Evolutionary conservation across 331 rosid species (phyloP), one percentile per base, ranked within the genome.

Genomic region (Pyrus hybrid): DNA sequence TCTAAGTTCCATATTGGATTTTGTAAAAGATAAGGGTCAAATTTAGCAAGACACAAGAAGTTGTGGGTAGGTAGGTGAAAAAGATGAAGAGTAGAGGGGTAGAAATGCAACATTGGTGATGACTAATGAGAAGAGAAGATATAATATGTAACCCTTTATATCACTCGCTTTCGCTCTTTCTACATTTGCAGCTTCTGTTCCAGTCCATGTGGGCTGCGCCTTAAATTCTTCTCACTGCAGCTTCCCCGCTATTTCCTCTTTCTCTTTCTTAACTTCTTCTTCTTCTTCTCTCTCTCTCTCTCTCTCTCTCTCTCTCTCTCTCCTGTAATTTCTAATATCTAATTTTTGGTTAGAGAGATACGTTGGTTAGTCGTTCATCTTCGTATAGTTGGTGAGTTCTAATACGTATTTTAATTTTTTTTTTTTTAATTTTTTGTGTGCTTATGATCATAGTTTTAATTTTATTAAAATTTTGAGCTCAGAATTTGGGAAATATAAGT

Each of bases 311-410:
- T 35, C 41, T 35, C 43, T 9, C 45, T 37, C 45, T 1, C 67
- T 5, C 66, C 0, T 82, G 18, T 11, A 32, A 30, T 84, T 72
- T 67, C 56, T 73, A 41, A 41, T 41, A 41, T 41, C 47, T 41
- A 3, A 32, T 29, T 77, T 64, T 73, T 12, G 8, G 28, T 56
- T 66, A 8, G 45, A 79, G 73, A 54, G 73, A 78, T 65, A 71
- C 73, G 4, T 65, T 68, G 29, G 22, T 63, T 67, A 35, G 70
- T 60, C 58, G 54, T 57, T 76, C n/a, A 18, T 51, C 45, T 75
- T 75, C 73, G 21, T 76, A 35, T 74, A 88, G 81, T 81, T 90
- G 89, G 97, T 93, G 82, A 91, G 98, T 85, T 65, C 73, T 81
- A 67, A 32, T 56, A 14, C 72, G 65, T 77, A 20, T 75, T 11